phyloP scores from a whole-genome alignment of 2,329 filamentous ascomycete genomes.

The Septoria petroselini region DNA sequence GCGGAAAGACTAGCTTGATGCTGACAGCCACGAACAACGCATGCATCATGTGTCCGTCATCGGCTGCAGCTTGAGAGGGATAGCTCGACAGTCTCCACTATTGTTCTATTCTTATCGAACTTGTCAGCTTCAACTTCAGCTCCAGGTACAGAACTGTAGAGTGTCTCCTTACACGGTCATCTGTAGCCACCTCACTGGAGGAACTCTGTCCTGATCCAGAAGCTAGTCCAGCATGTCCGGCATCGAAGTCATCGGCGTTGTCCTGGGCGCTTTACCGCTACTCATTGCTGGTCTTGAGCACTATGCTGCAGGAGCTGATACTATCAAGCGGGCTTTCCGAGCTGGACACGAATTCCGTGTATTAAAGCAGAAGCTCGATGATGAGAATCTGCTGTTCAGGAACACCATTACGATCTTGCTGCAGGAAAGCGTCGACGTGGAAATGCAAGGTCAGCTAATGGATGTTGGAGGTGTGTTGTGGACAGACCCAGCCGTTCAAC shows the following conservation, averaged over 20 bases:
- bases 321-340: conserved; percentile 29
- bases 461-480: conserved; percentile 21
- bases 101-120: no score
- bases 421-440: conserved; percentile 25
- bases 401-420: conserved; percentile 35
- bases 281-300: conserved; percentile 35
- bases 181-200: no score
- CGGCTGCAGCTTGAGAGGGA: no score
- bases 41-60: no score
- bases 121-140: conserved; percentile 1
- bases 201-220: no score
- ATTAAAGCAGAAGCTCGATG: conserved; percentile 27
- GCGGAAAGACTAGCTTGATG: no score
- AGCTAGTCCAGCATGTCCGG: no score
- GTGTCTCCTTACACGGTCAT: no score
- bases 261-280: conserved; percentile 35
- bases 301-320: conserved; percentile 36
- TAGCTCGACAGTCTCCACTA: no score
- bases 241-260: conserved; percentile 35
- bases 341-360: conserved; percentile 29
- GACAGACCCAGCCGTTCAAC: conserved; percentile 9
- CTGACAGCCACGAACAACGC: no score
- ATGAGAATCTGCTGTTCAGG: conserved; percentile 31
- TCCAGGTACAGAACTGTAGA: conserved; percentile 8
- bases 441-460: conserved; percentile 29